Evolutionary conservation across 768 basidiomycete genomes (phyloP).

Genomic region (Daedaleopsis sinensis): DNA sequence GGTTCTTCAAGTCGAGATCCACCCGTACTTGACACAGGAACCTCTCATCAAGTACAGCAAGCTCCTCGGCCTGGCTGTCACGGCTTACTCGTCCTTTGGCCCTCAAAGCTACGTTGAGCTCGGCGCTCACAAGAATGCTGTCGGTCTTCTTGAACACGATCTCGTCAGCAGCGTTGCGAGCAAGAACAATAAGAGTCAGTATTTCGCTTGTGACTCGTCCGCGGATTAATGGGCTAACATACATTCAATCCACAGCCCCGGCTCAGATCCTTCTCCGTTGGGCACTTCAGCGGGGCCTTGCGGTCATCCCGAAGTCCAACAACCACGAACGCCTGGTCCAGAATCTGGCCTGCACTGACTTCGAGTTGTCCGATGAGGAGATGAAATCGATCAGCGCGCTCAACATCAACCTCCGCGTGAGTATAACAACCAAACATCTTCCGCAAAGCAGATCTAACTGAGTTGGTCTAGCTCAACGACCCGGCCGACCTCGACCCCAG

Average conservation of each 20-base stretch:
- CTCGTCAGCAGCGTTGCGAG: constrained; percentile 47
- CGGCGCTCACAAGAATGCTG: constrained; percentile 51
- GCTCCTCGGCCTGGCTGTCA: constrained; percentile 50
- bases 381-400: constrained; percentile 58
- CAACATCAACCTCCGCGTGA: constrained; percentile 65
- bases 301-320: constrained; percentile 54
- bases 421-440: constrained; percentile 24
- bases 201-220: neutral
- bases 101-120: constrained; percentile 67
- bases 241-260: neutral
- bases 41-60: constrained; percentile 46
- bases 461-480: constrained; percentile 58
- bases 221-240: neutral
- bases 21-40: constrained; percentile 58
- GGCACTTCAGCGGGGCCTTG: constrained; percentile 49
- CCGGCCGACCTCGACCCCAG: constrained; percentile 68
- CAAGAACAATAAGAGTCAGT: constrained; percentile 56
- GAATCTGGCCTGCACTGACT: constrained; percentile 50
- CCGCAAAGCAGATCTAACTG: neutral
- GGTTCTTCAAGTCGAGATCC: constrained; percentile 63
- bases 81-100: constrained; percentile 60
- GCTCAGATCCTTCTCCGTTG: constrained; percentile 54
- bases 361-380: constrained; percentile 60
- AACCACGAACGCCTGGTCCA: constrained; percentile 39
- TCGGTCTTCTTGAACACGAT: constrained; percentile 58